Base-by-base conservation (phyloP, 257 asterid genomes). In the Knoxia roxburghii region DNA sequence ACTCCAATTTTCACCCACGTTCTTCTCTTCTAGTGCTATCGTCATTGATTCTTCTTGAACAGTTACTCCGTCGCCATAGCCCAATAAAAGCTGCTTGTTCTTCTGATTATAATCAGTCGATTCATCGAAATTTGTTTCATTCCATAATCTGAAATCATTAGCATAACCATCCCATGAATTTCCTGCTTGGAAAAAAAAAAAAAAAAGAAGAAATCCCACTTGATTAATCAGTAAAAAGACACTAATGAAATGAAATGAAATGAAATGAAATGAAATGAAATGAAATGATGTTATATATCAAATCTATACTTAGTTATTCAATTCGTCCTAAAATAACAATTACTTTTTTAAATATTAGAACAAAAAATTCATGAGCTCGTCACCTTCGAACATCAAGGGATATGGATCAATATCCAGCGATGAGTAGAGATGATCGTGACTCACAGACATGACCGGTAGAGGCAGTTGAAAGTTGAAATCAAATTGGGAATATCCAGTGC, bases 311-410 rank as follows among this genome's bases (percentile, higher is more conserved):
- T n/a, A n/a, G n/a, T n/a, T n/a, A n/a, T n/a, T n/a, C n/a, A n/a
- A n/a, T n/a, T n/a, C n/a, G n/a, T n/a, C n/a, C n/a, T n/a, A n/a
- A n/a, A n/a, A n/a, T n/a, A n/a, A n/a, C n/a, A n/a, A n/a, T n/a
- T n/a, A n/a, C n/a, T n/a, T n/a, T n/a, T n/a, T n/a, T n/a, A n/a
- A n/a, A n/a, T n/a, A n/a, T 37, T 37, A 9, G 41, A 9, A 37
- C 41, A n/a, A n/a, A 9, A 37, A 37, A 37, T 37, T n/a, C n/a
- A n/a, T n/a, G 41, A 37, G 41, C 53, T 14, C 0, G 37, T 55
- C 21, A 82, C 95, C 95, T 73, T 79, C 82, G 64, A 62, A 6
- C 13, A 66, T 45, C 51, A 58, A 23, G 15, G 76, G 59, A 52
- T 50, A 24, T 20, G 73, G 83, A 1, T 29, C 48, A 74, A 62